Conservation (phyloP, 1,139 yeast genomes). For the Pichia sp. region DNA sequence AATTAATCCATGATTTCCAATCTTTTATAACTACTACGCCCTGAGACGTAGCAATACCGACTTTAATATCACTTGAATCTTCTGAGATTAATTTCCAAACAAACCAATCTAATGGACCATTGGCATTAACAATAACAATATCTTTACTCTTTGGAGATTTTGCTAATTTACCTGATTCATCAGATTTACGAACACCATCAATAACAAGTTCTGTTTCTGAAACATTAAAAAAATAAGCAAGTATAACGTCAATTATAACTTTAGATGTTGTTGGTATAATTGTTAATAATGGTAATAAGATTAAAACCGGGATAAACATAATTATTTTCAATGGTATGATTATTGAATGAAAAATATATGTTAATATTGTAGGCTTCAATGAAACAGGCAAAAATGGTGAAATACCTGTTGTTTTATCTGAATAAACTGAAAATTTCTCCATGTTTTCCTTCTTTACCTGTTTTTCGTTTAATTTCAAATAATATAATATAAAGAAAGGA, state of each 20-base stretch:
- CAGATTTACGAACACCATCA: constrained; percentile 48
- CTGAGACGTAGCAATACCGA: constrained; percentile 39
- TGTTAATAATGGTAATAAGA: constrained; percentile 3
- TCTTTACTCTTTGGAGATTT: constrained; percentile 40
- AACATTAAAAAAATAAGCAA: constrained; percentile 21
- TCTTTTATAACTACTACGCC: constrained; percentile 31
- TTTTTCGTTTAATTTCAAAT: too few species aligned
- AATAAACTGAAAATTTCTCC: constrained; percentile 72
- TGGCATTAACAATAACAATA: constrained; percentile 45
- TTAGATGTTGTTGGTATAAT: background rate
- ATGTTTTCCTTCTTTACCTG: too few species aligned
- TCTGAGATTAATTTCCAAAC: constrained; percentile 17
- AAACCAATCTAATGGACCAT: constrained; percentile 51
- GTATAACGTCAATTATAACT: constrained; percentile 9
- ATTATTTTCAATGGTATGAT: constrained; percentile 8
- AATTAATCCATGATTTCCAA: constrained; percentile 4
- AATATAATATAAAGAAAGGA: too few species aligned
- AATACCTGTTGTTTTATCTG: constrained; percentile 80
- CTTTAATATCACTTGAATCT: constrained; percentile 27
- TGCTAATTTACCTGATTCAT: constrained; percentile 29
- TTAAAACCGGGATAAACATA: constrained; percentile 7
- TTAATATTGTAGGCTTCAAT: constrained; percentile 6
- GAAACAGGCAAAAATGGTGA: constrained; percentile 62
- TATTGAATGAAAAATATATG: constrained; percentile 7
- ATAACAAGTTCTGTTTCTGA: constrained; percentile 36